Evolutionary conservation across 306 rosid genomes (phyloP), one percentile per base, ranked within the genome.

Genomic region (Rosa rugosa): DNA sequence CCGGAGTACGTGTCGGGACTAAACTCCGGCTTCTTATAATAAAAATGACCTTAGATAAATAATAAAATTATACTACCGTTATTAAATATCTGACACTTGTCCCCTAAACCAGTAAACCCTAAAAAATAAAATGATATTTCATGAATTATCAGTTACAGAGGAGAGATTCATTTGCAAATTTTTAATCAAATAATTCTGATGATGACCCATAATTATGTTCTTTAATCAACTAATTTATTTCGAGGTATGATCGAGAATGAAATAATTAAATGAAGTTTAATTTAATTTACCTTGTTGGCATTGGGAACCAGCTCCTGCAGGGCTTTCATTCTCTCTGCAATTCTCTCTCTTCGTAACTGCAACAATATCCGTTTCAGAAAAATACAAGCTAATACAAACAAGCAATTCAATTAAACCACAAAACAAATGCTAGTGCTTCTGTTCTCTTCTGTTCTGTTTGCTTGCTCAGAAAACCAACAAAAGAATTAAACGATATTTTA

Each of bases 261-360:
- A 38, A 57, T 22, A 57, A 53, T 53, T 53, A 20, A 18, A 53
- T 11, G 22, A 51, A 5, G 6, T 51, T 80, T 36, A 27, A 54
- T 51, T 50, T 14, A 8, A 57, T 20, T 11, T 67, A 93, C 99
- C 98, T 96, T 93, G 87, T 96, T 96, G 78, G 89, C 97, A 80
- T 96, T 96, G 70, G 99, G 98, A 89, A 96, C 98, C 53, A 91
- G 91, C 85, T 96, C 99, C 73, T 96, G 98, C 83, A 96, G 89
- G 1, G 98, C 89, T 84, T 96, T 96, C 98, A 96, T 96, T 82
- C 97, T 89, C 91, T 96, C 97, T 72, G 99, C 99, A 46, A 96
- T 96, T 87, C 99, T 93, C 88, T 96, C 99, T 74, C 99, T 87
- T 71, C 99, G 88, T 83, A 96, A 85, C 99, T 96, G 91, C 78